Conservation (phyloP, 2,329 filamentous ascomycete species). For the Fusarium tricinctum region DNA sequence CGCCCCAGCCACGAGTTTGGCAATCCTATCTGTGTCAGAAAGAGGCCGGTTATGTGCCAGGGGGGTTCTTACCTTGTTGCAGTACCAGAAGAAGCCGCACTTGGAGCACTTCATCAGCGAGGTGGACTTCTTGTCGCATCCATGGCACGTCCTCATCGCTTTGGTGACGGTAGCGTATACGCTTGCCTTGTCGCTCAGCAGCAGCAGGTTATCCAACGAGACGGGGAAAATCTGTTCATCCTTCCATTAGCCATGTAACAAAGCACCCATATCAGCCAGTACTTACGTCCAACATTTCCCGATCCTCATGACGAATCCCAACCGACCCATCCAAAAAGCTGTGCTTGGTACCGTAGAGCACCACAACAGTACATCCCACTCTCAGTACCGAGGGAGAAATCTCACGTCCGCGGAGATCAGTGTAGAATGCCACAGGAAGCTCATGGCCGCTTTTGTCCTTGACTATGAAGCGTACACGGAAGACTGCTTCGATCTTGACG, state of each 20-base stretch:
- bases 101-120: conserved; percentile 17
- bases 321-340: background rate
- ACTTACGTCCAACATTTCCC: conserved; percentile 5
- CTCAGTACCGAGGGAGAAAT: background rate
- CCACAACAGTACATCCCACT: conserved; percentile 11
- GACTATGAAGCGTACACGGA: conserved; percentile 10
- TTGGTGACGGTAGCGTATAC: background rate
- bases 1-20: conserved; percentile 19
- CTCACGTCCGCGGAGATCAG: background rate
- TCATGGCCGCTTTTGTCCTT: conserved; percentile 19
- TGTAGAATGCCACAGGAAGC: conserved; percentile 16
- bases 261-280: background rate
- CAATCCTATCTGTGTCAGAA: conserved; percentile 19
- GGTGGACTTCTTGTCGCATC: conserved; percentile 14
- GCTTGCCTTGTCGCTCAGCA: conserved; percentile 30
- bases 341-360: conserved; percentile 27
- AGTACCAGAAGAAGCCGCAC: conserved; percentile 39
- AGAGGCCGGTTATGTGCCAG: background rate
- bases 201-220: conserved; percentile 14
- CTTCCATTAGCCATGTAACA: background rate
- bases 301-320: conserved; percentile 18
- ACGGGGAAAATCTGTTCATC: conserved; percentile 19
- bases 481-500: background rate
- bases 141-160: conserved; percentile 28
- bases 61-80: conserved; percentile 19